Percentiles rank a stretch among this genome's conserved stretches.
Evolutionary conservation across 805 yeast genomes (phyloP).

Genomic region (Candida maesae): DNA sequence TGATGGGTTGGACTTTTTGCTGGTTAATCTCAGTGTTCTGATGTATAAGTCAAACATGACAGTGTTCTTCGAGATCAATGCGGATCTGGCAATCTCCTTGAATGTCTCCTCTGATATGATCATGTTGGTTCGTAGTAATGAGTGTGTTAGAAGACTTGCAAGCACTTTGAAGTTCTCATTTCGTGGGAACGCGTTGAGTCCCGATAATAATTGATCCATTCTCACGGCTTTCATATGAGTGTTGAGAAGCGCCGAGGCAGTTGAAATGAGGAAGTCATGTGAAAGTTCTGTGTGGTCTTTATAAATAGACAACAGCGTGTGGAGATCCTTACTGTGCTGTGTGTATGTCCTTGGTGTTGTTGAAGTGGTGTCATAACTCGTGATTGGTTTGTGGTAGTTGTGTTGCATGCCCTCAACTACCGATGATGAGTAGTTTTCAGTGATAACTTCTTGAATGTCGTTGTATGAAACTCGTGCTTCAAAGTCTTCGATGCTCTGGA

Average conservation of each 20-base stretch:
- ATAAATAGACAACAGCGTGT: slow-evolving; percentile 1
- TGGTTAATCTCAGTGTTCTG: slow-evolving; percentile 6
- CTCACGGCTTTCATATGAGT: slow-evolving; percentile 7
- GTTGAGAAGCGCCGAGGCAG: slow-evolving; percentile 6
- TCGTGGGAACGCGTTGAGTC: neutral
- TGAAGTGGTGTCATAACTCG: slow-evolving; percentile 6
- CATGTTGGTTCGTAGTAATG: neutral
- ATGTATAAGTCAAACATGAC: slow-evolving; percentile 5
- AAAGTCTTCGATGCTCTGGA: slow-evolving; percentile 11
- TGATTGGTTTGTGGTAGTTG: neutral
- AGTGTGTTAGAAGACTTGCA: slow-evolving; percentile 1
- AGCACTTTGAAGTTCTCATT: slow-evolving; percentile 13
- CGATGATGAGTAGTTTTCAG: neutral
- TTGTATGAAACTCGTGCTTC: slow-evolving; percentile 4
- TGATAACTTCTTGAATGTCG: slow-evolving; percentile 3
- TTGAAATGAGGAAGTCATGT: slow-evolving; percentile 4
- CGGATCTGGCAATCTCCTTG: slow-evolving; percentile 1
- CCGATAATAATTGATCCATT: neutral
- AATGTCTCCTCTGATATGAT: slow-evolving; percentile 1
- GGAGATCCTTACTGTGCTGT: neutral
- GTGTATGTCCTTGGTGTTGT: slow-evolving; percentile 2
- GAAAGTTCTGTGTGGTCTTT: neutral
- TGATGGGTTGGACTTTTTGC: slow-evolving; percentile 4
- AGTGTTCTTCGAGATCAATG: slow-evolving; percentile 7
- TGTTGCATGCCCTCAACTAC: neutral